A percentile compares a stretch with the other conserved stretches of the same genome.
Evolutionary conservation across 1,284 basidiomycete genomes (phyloP).

Genomic region (Anthracocystis panici-leucophaei): DNA sequence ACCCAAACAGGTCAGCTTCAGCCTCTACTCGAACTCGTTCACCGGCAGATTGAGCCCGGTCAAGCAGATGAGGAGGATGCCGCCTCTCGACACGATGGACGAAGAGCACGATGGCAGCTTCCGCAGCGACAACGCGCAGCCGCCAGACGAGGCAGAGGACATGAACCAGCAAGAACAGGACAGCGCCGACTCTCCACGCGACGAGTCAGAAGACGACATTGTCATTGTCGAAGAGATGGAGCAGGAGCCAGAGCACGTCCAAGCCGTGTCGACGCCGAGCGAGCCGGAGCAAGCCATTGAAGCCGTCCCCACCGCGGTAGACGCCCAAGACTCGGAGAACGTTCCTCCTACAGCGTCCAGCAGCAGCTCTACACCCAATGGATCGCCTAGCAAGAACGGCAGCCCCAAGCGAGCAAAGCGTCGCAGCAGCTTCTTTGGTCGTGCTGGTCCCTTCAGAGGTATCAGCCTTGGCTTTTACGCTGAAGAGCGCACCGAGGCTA

Average conservation of each 20-base stretch:
- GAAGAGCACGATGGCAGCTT: conserved; percentile 46
- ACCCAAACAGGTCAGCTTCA: conserved; percentile 51
- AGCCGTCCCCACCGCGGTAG: background rate
- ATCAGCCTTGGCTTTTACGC: conserved; percentile 55
- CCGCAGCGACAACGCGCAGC: conserved; percentile 23
- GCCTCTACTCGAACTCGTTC: conserved; percentile 28
- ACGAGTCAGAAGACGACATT: conserved; percentile 37
- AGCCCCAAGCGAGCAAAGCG: conserved; percentile 51
- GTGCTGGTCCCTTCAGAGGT: conserved; percentile 45
- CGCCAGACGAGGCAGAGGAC: conserved; percentile 1
- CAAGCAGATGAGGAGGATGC: conserved; percentile 51
- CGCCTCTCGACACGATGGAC: conserved; percentile 46
- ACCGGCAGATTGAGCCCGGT: conserved; percentile 41
- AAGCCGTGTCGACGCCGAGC: background rate
- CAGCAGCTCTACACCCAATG: conserved; percentile 6
- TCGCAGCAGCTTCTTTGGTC: conserved; percentile 56
- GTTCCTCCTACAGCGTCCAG: conserved; percentile 8
- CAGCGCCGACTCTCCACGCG: conserved; percentile 1
- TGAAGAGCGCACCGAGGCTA: conserved; percentile 39
- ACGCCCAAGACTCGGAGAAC: conserved; percentile 23
- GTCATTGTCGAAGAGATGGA: conserved; percentile 47
- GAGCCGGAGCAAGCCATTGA: background rate
- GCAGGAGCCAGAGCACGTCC: conserved; percentile 14
- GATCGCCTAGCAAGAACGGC: conserved; percentile 30
- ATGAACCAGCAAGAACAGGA: conserved; percentile 7